Conservation (phyloP, 345 rosid species). For the Firmiana major region DNA sequence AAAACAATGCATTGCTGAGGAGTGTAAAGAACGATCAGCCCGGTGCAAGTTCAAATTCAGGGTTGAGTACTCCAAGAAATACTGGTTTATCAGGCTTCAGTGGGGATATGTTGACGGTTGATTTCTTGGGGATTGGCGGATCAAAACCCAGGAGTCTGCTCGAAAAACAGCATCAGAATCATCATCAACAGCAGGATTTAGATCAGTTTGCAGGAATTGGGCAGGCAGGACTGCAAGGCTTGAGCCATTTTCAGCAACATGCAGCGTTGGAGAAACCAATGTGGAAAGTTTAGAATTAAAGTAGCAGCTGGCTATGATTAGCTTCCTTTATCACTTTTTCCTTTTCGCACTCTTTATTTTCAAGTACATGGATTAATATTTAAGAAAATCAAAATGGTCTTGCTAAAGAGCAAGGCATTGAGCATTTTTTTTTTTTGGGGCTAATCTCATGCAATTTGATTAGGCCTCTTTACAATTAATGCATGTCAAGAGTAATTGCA, state of each 20-base stretch:
- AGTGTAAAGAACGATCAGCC: background rate
- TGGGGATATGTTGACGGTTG: constrained; percentile 46
- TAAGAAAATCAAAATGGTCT: constrained; percentile 8
- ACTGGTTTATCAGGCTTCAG: constrained; percentile 15
- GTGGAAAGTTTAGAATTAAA: constrained; percentile 31
- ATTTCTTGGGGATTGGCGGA: constrained; percentile 60
- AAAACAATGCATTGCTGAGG: constrained; percentile 18
- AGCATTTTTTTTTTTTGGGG: constrained; percentile 2
- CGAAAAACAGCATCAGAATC: constrained; percentile 18
- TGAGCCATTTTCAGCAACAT: constrained; percentile 37
- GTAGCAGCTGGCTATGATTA: background rate
- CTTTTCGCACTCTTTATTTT: background rate
- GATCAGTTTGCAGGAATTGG: constrained; percentile 25
- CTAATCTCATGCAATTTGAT: background rate
- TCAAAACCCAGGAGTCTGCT: constrained; percentile 28
- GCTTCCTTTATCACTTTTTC: background rate
- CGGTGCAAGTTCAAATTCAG: constrained; percentile 11
- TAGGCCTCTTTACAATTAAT: background rate
- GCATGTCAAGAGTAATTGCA: background rate
- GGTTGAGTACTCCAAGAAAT: constrained; percentile 3
- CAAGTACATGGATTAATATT: background rate
- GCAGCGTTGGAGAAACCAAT: constrained; percentile 35
- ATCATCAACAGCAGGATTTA: constrained; percentile 24
- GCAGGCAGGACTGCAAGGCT: constrained; percentile 21
- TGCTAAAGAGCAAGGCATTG: constrained; percentile 16